A percentile compares a stretch with the other conserved stretches of the same genome.
These are phyloP conservation scores for Phytophthora colocasiae DNA, from an alignment of 352 stramenopile genomes.

Conservation along the genomic window DNA sequence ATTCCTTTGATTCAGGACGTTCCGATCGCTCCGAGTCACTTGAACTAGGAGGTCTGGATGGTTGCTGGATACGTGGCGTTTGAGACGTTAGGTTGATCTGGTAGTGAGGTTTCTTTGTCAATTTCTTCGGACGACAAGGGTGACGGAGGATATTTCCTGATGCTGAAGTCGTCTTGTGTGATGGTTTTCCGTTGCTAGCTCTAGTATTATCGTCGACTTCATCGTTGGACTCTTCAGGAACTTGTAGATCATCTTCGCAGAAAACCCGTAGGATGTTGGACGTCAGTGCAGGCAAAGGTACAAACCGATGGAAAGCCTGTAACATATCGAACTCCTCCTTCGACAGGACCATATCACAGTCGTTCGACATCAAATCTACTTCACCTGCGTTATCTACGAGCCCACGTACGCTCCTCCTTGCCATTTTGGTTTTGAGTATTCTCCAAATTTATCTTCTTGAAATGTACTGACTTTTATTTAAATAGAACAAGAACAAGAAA, in stretches of 20 bases:
- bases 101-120: slow-evolving; percentile 50
- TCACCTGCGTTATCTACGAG: slow-evolving; percentile 15
- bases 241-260: slow-evolving; percentile 64
- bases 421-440: slow-evolving; percentile 1
- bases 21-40: slow-evolving; percentile 24
- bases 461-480: slow-evolving; percentile 15
- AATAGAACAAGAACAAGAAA: not conserved
- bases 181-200: not conserved
- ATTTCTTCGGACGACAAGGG: slow-evolving; percentile 44
- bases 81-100: slow-evolving; percentile 48
- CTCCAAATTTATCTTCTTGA: slow-evolving; percentile 20
- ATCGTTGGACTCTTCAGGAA: slow-evolving; percentile 32
- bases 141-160: slow-evolving; percentile 38
- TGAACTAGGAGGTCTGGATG: slow-evolving; percentile 4
- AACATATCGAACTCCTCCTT: slow-evolving; percentile 67
- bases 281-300: slow-evolving; percentile 58
- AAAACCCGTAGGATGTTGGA: slow-evolving; percentile 60
- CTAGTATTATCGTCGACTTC: not conserved
- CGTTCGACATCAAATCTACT: slow-evolving; percentile 6
- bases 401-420: slow-evolving; percentile 16
- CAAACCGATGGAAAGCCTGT: slow-evolving; percentile 59
- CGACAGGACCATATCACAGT: slow-evolving; percentile 56
- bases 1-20: slow-evolving; percentile 22
- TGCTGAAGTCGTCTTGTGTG: slow-evolving; percentile 7
- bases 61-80: slow-evolving; percentile 27